Evolutionary conservation across 2,329 filamentous ascomycete genomes (phyloP).

Genomic region (Torrubiellomyces zombiae): DNA sequence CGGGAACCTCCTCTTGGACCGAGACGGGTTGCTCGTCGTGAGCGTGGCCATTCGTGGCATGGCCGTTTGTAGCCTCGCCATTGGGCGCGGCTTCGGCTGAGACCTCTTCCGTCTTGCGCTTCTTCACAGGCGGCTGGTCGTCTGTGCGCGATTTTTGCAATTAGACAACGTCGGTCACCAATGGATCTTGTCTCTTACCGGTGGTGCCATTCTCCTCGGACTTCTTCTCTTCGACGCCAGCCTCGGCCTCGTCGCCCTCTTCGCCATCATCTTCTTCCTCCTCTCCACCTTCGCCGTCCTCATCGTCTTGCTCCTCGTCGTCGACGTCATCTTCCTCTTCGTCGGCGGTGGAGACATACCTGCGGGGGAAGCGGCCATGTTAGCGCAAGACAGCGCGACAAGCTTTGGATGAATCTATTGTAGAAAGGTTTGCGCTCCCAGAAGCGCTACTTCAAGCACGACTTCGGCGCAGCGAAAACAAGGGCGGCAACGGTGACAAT

Average conservation of each 20-base stretch:
- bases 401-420: too few species aligned
- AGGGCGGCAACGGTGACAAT: too few species aligned
- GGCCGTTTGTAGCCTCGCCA: constrained; percentile 17
- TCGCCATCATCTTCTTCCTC: constrained; percentile 19
- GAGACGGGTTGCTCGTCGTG: constrained; percentile 14
- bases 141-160: constrained; percentile 8
- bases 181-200: constrained; percentile 13
- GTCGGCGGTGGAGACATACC: constrained; percentile 20
- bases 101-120: constrained; percentile 27
- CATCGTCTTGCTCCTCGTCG: constrained; percentile 20
- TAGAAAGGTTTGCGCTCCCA: too few species aligned
- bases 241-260: constrained; percentile 14
- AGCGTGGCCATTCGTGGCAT: constrained; percentile 17
- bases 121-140: constrained; percentile 31
- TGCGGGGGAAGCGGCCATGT: too few species aligned
- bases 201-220: constrained; percentile 14
- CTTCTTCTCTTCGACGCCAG: constrained; percentile 9
- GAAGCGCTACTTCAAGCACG: too few species aligned
- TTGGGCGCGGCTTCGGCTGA: constrained; percentile 14
- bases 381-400: too few species aligned
- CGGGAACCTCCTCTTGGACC: constrained; percentile 8
- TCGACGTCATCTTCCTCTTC: constrained; percentile 23
- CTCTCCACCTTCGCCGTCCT: constrained; percentile 11
- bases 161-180: not conserved
- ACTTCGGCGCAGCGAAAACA: too few species aligned